Percentiles rank a stretch among this genome's conserved stretches.
Evolutionary conservation across 805 yeast genomes (phyloP).

Genomic region (Metschnikowia henanensis): DNA sequence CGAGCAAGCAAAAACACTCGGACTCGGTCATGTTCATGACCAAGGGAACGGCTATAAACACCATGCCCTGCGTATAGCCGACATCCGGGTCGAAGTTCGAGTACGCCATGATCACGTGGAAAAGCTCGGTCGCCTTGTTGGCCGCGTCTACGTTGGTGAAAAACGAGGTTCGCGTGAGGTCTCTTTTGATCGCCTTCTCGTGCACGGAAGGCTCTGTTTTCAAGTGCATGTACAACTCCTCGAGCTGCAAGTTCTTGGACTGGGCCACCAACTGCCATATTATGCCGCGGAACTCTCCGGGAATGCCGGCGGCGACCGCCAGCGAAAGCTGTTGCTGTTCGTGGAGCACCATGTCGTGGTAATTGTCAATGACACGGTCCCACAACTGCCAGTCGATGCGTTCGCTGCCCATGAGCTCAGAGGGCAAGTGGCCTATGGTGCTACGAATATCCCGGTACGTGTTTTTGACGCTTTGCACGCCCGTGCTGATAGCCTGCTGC

Average conservation of each 20-base stretch:
- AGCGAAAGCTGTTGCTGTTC: constrained; percentile 59
- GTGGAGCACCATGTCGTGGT: constrained; percentile 60
- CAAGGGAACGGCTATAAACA: constrained; percentile 84
- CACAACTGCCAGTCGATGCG: constrained; percentile 82
- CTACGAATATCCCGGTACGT: constrained; percentile 48
- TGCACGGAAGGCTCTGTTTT: constrained; percentile 55
- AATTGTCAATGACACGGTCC: constrained; percentile 79
- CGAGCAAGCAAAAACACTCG: constrained; percentile 82
- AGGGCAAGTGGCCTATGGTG: constrained; percentile 39
- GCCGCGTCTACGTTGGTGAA: constrained; percentile 55
- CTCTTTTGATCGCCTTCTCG: constrained; percentile 78
- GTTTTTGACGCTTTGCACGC: constrained; percentile 38
- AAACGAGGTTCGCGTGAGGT: constrained; percentile 82
- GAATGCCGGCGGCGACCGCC: constrained; percentile 72
- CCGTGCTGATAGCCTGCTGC: constrained; percentile 44
- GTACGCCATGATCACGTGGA: constrained; percentile 78
- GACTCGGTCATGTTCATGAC: constrained; percentile 77
- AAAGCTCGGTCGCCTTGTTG: constrained; percentile 63
- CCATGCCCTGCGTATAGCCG: constrained; percentile 99
- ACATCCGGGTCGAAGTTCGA: constrained; percentile 87
- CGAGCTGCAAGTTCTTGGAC: constrained; percentile 66
- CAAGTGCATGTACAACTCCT: constrained; percentile 55
- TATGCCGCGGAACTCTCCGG: constrained; percentile 81
- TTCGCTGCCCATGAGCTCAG: constrained; percentile 16
- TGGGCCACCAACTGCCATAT: constrained; percentile 89